Conservation (phyloP, 2,329 filamentous ascomycete genomes). For the Lasiodiplodia sp. region DNA sequence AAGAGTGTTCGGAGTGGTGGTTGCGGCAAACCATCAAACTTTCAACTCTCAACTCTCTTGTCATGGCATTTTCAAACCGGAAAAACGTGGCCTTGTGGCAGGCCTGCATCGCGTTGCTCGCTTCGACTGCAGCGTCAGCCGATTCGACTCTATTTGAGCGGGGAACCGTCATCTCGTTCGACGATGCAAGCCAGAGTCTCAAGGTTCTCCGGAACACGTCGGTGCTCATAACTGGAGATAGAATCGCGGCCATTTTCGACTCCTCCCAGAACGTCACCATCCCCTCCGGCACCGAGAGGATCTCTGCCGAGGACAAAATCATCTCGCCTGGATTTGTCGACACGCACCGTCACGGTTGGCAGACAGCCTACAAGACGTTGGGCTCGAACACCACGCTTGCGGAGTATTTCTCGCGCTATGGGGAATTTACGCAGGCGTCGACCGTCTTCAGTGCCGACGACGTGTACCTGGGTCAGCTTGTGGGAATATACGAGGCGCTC, state of each 20-base stretch:
- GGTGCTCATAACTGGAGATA: conserved; percentile 50
- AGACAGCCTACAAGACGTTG: conserved; percentile 63
- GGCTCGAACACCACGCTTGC: conserved; percentile 56
- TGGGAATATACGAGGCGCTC: conserved; percentile 57
- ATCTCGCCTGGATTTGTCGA: conserved; percentile 64
- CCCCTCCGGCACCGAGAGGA: conserved; percentile 47
- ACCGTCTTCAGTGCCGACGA: conserved; percentile 35
- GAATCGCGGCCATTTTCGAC: conserved; percentile 45
- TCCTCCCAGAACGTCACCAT: conserved; percentile 34
- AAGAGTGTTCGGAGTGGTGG: not conserved
- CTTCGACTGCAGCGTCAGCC: not conserved
- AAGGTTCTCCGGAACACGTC: conserved; percentile 52
- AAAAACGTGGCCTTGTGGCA: not conserved
- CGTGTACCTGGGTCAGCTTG: conserved; percentile 37
- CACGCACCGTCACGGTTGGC: conserved; percentile 60
- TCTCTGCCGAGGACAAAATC: conserved; percentile 59
- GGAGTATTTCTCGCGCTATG: conserved; percentile 29
- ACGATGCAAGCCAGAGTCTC: conserved; percentile 43
- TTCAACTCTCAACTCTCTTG: not conserved
- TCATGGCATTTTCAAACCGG: not conserved
- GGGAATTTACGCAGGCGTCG: conserved; percentile 23
- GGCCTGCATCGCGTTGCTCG: conserved; percentile 1
- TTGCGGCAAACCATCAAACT: not conserved
- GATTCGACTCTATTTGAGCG: conserved; percentile 40
- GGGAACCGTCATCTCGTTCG: conserved; percentile 54